A percentile compares a stretch with the other conserved stretches of the same genome.
These are phyloP conservation scores for Diaporthe humulicola DNA, from an alignment of 2,329 filamentous ascomycete genomes.

Conservation along the genomic window DNA sequence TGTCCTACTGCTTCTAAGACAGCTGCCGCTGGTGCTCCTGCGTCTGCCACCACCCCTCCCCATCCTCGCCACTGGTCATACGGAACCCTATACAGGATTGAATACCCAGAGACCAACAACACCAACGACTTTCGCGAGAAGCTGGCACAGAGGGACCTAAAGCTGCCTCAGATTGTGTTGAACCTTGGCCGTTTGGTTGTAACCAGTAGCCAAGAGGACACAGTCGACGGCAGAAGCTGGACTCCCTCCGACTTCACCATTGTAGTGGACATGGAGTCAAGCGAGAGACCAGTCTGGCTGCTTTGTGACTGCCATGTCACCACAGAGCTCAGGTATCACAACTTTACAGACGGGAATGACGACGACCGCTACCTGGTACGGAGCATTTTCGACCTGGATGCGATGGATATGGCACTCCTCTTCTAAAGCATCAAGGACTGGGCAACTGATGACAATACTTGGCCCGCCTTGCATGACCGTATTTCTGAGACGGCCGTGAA, in stretches of 20 bases:
- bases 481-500: not conserved
- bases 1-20: no score
- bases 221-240: not conserved
- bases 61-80: not conserved
- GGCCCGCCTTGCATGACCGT: not conserved
- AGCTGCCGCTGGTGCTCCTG: no score
- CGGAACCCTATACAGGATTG: not conserved
- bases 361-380: not conserved
- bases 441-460: not conserved
- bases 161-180: not conserved
- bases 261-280: not conserved
- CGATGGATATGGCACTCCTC: not conserved
- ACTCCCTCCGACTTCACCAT: not conserved
- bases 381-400: not conserved
- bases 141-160: not conserved
- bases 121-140: not conserved
- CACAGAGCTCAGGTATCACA: not conserved
- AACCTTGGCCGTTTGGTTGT: not conserved
- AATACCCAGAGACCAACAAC: not conserved
- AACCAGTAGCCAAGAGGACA: not conserved
- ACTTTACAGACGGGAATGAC: not conserved
- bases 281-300: not conserved
- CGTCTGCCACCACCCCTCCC: no score
- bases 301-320: not conserved
- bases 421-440: not conserved